phyloP scores from a whole-genome alignment of 371 early-diverging fungal species.

The Sporodiniella umbellata region DNA sequence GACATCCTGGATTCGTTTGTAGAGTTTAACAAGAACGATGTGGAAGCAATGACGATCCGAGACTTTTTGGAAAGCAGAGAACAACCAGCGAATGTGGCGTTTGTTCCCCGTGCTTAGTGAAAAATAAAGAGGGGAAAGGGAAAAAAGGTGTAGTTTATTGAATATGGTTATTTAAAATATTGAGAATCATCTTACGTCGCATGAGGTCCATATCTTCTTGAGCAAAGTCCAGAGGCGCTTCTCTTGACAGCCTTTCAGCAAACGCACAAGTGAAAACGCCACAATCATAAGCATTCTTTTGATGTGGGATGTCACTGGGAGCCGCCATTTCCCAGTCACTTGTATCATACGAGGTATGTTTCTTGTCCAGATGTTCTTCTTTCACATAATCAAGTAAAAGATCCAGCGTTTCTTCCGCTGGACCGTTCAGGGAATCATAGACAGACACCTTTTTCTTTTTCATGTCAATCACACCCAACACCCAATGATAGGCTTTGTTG shows the following conservation, averaged over 20 bases:
- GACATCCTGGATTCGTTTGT: slow-evolving; percentile 32
- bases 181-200: slow-evolving; percentile 71
- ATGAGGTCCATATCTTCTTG: slow-evolving; percentile 73
- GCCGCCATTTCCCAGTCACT: slow-evolving; percentile 64
- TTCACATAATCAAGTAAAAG: slow-evolving; percentile 65
- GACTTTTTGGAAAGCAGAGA: slow-evolving; percentile 15
- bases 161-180: slow-evolving; percentile 52
- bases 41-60: slow-evolving; percentile 5
- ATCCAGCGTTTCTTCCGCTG: slow-evolving; percentile 52
- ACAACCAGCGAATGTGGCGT: slow-evolving; percentile 18
- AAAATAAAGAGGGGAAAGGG: too few species aligned
- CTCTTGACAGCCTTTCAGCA: slow-evolving; percentile 72
- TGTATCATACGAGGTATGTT: slow-evolving; percentile 54
- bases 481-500: slow-evolving; percentile 90
- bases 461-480: slow-evolving; percentile 77
- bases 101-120: slow-evolving; percentile 12
- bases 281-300: slow-evolving; percentile 92
- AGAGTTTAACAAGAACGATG: not conserved
- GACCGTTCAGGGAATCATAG: slow-evolving; percentile 84
- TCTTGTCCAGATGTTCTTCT: slow-evolving; percentile 74
- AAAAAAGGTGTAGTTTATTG: too few species aligned
- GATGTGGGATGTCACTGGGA: slow-evolving; percentile 80
- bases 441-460: slow-evolving; percentile 64
- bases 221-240: slow-evolving; percentile 63
- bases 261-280: slow-evolving; percentile 96